Evolutionary conservation across 1,284 basidiomycete genomes (phyloP).

Genomic region (Neolentinus lepideus): DNA sequence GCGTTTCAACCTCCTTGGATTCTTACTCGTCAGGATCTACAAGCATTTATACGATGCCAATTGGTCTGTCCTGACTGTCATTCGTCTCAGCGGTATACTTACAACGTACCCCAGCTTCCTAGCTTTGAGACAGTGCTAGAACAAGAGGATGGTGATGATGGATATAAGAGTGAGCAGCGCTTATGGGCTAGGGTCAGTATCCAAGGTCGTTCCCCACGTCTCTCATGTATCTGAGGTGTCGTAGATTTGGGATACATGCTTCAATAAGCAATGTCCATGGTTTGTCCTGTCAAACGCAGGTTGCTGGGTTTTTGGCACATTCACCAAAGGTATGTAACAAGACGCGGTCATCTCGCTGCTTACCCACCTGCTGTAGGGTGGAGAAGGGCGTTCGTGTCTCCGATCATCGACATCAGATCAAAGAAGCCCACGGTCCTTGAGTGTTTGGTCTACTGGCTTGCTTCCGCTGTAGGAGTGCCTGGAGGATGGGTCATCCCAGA

Average conservation of each 20-base stretch:
- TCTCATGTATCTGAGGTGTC: constrained; percentile 16
- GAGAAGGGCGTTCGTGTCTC: constrained; percentile 41
- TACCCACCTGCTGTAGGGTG: constrained; percentile 32
- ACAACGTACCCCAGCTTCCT: constrained; percentile 26
- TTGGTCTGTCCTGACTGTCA: constrained; percentile 28
- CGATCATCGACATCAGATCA: constrained; percentile 31
- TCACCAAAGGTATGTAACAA: constrained; percentile 42
- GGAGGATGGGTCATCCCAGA: constrained; percentile 19
- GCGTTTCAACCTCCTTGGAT: constrained; percentile 65
- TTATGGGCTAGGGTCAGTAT: constrained; percentile 58
- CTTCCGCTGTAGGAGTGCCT: constrained; percentile 16
- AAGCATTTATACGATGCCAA: constrained; percentile 40
- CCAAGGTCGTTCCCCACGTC: neutral
- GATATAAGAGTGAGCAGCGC: constrained; percentile 37
- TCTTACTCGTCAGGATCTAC: constrained; percentile 45
- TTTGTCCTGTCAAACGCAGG: constrained; percentile 65
- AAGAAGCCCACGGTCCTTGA: constrained; percentile 19
- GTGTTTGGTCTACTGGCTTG: constrained; percentile 22
- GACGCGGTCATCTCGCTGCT: neutral
- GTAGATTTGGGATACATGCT: constrained; percentile 59
- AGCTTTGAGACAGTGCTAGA: constrained; percentile 21
- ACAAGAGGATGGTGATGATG: neutral
- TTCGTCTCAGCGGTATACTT: neutral
- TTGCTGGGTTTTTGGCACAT: constrained; percentile 66
- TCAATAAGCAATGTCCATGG: constrained; percentile 42